Base-by-base conservation (phyloP, 306 rosid species). In the Fragaria iinumae region DNA sequence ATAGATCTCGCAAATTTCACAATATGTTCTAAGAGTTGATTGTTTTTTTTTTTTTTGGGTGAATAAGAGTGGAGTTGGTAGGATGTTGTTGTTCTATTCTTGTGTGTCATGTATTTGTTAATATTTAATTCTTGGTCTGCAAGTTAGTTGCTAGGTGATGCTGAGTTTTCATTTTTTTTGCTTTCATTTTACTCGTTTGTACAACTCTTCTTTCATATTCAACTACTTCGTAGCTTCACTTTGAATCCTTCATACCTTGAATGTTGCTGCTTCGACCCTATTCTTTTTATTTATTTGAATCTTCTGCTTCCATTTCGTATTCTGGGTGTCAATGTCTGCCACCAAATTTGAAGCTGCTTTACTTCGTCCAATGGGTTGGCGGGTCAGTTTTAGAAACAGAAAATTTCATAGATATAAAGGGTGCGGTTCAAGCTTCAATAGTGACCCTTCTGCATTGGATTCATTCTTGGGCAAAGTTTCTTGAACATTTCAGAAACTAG, bases 171-270 rank as follows among this genome's bases (percentile, higher is more conserved):
- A 73, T 43, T 43, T 43, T 79, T 84, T 82, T 89, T 68, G 91
- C 98, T 86, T 93, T 23, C 72, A 59, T 81, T 81, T 53, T 85
- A 93, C 98, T 90, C 89, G 44, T 89, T 84, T 57, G 55, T 74
- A 75, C 75, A 45, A 55, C 72, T 47, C 34, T 74, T 73, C 1
- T 59, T 59, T 69, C 84, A 45, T 49, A 80, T 82, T 77, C 85
- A 91, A 87, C 93, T 65, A 87, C 90, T 85, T 72, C 86, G 78
- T 89, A 78, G 87, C 98, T 91, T 93, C 87, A 82, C 87, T 88
- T 90, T 21, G 78, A 90, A 88, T 87, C 76, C 85, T 86, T 77
- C 86, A 82, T 87, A 74, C 82, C 45, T 66, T 57, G 49, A 56
- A 71, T 18, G 66, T 77, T 82, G 36, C 76, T 55, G 73, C 72